Base-by-base conservation (phyloP, 2,329 filamentous ascomycete genomes). In the Harringtonia lauricola region DNA sequence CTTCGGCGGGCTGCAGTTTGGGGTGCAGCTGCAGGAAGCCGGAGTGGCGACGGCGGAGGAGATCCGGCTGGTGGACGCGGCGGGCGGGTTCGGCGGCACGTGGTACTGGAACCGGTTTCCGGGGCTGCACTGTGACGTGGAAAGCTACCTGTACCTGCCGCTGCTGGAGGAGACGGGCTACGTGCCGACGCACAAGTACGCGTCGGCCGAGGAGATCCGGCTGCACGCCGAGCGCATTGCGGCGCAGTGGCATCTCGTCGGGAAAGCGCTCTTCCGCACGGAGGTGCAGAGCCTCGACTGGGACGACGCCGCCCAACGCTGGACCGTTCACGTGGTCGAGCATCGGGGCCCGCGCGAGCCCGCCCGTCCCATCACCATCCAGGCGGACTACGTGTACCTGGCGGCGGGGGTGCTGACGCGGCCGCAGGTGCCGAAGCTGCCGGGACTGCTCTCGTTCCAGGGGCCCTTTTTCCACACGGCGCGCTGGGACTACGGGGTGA, bases 401-500 rank as follows among this genome's bases (percentile, higher is more conserved):
- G 62, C 64, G 2, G 58, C 57, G 1, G 68, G 67, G 2, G 48
- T 66, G 3, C 49, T 71, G 6, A 63, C 62, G 14, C 31, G 30
- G 36, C 46, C 46, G 12, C 39, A 48, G 40, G 76, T 79, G 0
- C 66, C 74, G 41, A 77, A 70, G 65, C 49, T 38, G 44, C 67
- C 68, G 12, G 76, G 76, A 10, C 65, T 79, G 47, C 65, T 74
- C n/a, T 68, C 64, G 17, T 83, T 79, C 64, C 65, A 74, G 39
- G 79, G 79, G n/a, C 55, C 65, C 18, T 67, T 79, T 14, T 68
- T 76, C 50, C 76, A 81, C 54, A 72, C 73, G 0, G 74, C 72
- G 1, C 72, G 72, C 56, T 79, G 76, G 76, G 64, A 74, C 10
- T 61, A 69, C 8, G 8, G n/a, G 13, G 21, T 39, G 13, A 31